Base-by-base conservation (phyloP, 441 rosid genomes). In the Manihot esculenta region DNA sequence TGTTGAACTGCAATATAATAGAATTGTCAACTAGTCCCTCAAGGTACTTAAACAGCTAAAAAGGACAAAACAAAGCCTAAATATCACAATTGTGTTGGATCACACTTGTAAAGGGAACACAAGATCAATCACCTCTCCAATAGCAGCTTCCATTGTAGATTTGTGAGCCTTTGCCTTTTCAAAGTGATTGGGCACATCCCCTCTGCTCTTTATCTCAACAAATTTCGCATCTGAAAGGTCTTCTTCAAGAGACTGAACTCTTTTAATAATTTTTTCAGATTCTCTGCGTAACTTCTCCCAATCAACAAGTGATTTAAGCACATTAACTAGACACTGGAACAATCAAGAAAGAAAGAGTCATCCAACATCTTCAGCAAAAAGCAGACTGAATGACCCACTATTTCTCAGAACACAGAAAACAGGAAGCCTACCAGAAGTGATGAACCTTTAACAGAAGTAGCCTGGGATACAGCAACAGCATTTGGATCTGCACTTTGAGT, bases 141-240 rank as follows among this genome's bases (percentile, higher is more conserved):
- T 76, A 66, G 97, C 99, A 77, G 98, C 97, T 83, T 96, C 99
- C 85, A 87, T 69, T 64, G 98, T 90, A 80, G 97, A 90, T 79
- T 96, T 93, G 84, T 92, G 99, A 86, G 99, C 99, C 84, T 96
- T 96, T 50, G 97, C 93, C 87, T 88, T 93, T 86, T 90, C 99
- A 85, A 94, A 96, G 79, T 87, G 81, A 84, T 87, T 90, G 72
- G 97, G 80, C 76, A 68, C 78, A 79, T 90, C 99, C 67, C 88
- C 95, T 84, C 81, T 79, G 79, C 72, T 79, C 78, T 83, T 88
- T 66, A 70, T 55, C 81, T 87, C 94, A 61, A 68, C 64, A 73
- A 85, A 76, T 82, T 86, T 94, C 66, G 87, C 71, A 72, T 71
- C 71, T 71, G 84, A 76, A 79, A 70, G 79, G 50, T 85, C 85